A percentile compares a stretch with the other conserved stretches of the same genome.
These are phyloP conservation scores for Cucurbita argyrosperma DNA, from an alignment of 306 rosid genomes.

Conservation along the genomic window DNA sequence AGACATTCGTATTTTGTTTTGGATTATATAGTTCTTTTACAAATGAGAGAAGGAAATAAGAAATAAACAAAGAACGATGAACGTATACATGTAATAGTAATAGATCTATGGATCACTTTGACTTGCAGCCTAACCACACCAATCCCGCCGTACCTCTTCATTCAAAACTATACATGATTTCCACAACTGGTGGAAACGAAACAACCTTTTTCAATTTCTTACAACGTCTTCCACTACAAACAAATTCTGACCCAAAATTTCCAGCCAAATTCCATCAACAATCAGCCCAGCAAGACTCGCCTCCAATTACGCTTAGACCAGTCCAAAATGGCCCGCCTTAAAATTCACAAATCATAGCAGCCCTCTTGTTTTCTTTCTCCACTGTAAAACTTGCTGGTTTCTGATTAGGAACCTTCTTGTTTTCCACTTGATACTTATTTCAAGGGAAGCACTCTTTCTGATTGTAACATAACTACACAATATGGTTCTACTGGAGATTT, in stretches of 20 bases:
- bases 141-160: background rate
- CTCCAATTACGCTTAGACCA: constrained; percentile 2
- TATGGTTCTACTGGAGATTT: constrained; percentile 15
- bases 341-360: background rate
- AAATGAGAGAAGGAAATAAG: background rate
- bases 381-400: background rate
- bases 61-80: background rate
- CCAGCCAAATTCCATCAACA: background rate
- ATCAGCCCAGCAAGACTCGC: constrained; percentile 1
- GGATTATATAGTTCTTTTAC: background rate
- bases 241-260: background rate
- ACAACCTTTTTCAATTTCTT: background rate
- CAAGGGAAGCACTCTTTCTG: background rate
- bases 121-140: background rate
- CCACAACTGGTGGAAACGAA: background rate
- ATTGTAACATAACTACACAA: background rate
- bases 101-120: background rate
- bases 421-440: background rate
- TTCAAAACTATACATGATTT: background rate
- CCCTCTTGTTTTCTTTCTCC: background rate
- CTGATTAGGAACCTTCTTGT: background rate
- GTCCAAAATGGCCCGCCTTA: background rate
- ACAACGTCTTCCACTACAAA: background rate
- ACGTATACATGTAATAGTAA: background rate
- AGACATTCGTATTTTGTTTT: background rate